A percentile compares a stretch with the other conserved stretches of the same genome.
phyloP scores from a whole-genome alignment of 306 rosid genomes.

The Lablab purpureus region DNA sequence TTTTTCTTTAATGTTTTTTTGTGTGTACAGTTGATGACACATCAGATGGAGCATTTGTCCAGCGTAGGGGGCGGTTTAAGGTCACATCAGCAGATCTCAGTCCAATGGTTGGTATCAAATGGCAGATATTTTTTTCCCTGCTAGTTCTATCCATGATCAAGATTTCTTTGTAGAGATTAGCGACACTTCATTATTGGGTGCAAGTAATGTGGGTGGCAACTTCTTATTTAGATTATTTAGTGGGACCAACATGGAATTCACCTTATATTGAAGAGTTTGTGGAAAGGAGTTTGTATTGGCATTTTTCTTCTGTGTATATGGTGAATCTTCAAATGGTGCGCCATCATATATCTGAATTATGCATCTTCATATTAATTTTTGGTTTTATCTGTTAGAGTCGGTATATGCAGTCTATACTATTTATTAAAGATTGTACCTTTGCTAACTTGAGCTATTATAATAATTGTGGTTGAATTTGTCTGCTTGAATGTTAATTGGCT shows the following conservation, averaged over 20 bases:
- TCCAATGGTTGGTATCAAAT: conserved; percentile 71
- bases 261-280: background rate
- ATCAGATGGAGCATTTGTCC: conserved; percentile 90
- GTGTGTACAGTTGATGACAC: conserved; percentile 75
- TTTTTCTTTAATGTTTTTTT: conserved; percentile 15
- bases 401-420: conserved; percentile 24
- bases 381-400: conserved; percentile 16
- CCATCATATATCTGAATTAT: conserved; percentile 11
- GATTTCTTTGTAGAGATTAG: conserved; percentile 11
- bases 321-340: conserved; percentile 28
- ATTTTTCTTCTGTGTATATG: background rate
- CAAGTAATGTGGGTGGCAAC: background rate
- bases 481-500: conserved; percentile 42
- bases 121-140: conserved; percentile 15
- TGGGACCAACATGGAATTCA: background rate
- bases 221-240: background rate
- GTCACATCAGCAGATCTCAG: conserved; percentile 83
- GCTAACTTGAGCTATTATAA: background rate
- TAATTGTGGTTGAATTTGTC: conserved; percentile 35
- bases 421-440: conserved; percentile 9
- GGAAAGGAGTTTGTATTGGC: background rate
- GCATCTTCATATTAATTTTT: conserved; percentile 25
- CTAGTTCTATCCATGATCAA: conserved; percentile 15
- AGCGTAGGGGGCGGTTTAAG: conserved; percentile 89
- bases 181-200: background rate